Conservation (phyloP, 257 asterid species). For the Pogostemon cablin region DNA sequence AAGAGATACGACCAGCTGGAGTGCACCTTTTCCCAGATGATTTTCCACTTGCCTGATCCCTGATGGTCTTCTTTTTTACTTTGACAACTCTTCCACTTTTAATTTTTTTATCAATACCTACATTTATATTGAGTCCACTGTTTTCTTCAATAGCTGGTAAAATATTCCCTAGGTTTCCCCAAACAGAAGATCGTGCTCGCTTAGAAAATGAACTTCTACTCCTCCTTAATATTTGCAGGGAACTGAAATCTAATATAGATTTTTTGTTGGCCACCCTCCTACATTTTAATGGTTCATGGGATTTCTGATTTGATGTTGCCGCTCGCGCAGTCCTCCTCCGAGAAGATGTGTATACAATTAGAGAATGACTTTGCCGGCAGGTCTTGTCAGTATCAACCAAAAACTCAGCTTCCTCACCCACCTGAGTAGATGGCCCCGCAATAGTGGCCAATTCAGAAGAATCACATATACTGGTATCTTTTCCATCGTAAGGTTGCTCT, state of each 20-base stretch:
- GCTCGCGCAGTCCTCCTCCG: slow-evolving; percentile 37
- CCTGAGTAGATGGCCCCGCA: slow-evolving; percentile 33
- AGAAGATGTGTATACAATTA: slow-evolving; percentile 44
- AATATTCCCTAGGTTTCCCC: slow-evolving; percentile 56
- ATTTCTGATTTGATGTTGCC: slow-evolving; percentile 38
- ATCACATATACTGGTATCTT: slow-evolving; percentile 27
- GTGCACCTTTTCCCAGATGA: slow-evolving; percentile 40
- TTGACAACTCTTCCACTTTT: slow-evolving; percentile 39
- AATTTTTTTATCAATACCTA: slow-evolving; percentile 39
- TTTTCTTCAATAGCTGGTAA: slow-evolving; percentile 43
- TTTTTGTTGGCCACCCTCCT: slow-evolving; percentile 39
- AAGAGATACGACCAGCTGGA: slow-evolving; percentile 57
- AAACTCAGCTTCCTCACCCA: slow-evolving; percentile 32
- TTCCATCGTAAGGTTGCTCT: slow-evolving; percentile 38
- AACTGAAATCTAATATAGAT: slow-evolving; percentile 44
- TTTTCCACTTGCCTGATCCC: slow-evolving; percentile 43
- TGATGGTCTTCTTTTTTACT: slow-evolving; percentile 44
- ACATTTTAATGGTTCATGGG: slow-evolving; percentile 39
- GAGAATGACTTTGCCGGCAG: slow-evolving; percentile 35
- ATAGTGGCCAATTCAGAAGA: slow-evolving; percentile 28
- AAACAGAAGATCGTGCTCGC: slow-evolving; percentile 55
- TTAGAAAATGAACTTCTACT: slow-evolving; percentile 58
- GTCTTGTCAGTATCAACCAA: slow-evolving; percentile 37
- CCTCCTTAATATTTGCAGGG: slow-evolving; percentile 56
- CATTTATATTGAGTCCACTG: slow-evolving; percentile 29